Evolutionary conservation across 2,329 filamentous ascomycete species (phyloP), one percentile per base, ranked within the genome.

Genomic region (Phaeosphaeria sp.): DNA sequence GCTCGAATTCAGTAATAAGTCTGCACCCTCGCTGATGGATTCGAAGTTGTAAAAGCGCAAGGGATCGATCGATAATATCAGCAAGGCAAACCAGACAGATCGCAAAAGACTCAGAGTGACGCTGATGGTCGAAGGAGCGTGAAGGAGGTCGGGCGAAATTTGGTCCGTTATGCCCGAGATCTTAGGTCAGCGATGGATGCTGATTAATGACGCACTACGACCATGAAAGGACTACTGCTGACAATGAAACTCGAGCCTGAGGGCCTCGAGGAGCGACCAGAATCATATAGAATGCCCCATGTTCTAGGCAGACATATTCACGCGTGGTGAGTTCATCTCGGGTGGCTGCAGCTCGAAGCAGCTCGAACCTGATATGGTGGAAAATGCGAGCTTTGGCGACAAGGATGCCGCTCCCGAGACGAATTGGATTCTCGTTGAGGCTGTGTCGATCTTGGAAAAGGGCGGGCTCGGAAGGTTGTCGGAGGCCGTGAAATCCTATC

Each of bases 161-260:
- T 46, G 44, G 61, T 64, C 61, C 63, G 61, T 33, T 48, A 54
- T 21, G 21, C 18, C 51, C 48, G 52, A 49, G 56, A 25, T 51
- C 51, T 62, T 59, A 62, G 52, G 56, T 64, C 58, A 64, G 61
- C 61, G 27, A 9, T 18, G 11, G 43, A 49, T 54, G 59, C 52
- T 59, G 59, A 63, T 40, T 55, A 62, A 64, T 56, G 44, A 49
- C 50, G 49, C 40, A 27, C 30, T 40, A 60, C 22, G 18, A 30
- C 47, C 49, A 17, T 43, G 40, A 55, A 52, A 22, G 48, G 55
- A 56, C 39, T 52, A 59, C 57, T 48, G 60, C 53, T 57, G 49
- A 59, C 49, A 20, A 51, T 30, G 11, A 36, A 36, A 36, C 30
- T 13, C 7, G 30, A 22, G 48, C 42, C 49, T 36, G 17, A 36